These are phyloP conservation scores for Volvariella volvacea DNA, from an alignment of 1,284 basidiomycete genomes.

Conservation along the genomic window DNA sequence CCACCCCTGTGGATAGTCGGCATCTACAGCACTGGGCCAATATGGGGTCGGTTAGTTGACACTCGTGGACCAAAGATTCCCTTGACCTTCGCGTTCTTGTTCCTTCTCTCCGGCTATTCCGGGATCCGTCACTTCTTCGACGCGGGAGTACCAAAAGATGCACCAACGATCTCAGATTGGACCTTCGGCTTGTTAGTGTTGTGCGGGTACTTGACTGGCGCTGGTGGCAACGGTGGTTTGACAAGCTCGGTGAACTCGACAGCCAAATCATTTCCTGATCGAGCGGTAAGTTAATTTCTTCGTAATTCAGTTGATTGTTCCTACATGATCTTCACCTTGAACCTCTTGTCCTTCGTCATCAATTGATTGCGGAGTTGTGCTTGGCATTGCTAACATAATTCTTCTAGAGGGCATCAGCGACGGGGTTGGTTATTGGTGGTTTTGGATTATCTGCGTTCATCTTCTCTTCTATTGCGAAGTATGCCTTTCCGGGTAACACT, in stretches of 20 bases:
- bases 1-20: conserved; percentile 49
- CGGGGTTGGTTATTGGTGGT: conserved; percentile 67
- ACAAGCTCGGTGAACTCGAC: conserved; percentile 53
- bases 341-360: not conserved
- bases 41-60: conserved; percentile 69
- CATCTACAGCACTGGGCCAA: conserved; percentile 51
- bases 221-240: conserved; percentile 56
- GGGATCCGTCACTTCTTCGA: conserved; percentile 62
- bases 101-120: conserved; percentile 57
- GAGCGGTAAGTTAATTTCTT: conserved; percentile 19
- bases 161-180: conserved; percentile 16
- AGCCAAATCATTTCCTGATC: conserved; percentile 53
- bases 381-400: not conserved
- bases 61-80: conserved; percentile 50
- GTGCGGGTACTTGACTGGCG: conserved; percentile 53
- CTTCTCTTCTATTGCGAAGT: conserved; percentile 30
- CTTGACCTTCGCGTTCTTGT: conserved; percentile 39
- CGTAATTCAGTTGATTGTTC: too few relatives aligned
- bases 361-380: not conserved
- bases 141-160: conserved; percentile 29
- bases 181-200: conserved; percentile 35
- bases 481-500: conserved; percentile 30
- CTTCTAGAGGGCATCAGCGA: conserved; percentile 55
- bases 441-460: conserved; percentile 76
- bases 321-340: too few relatives aligned